These are phyloP conservation scores for Nicotiana undulata DNA, from an alignment of 257 asterid species.

Conservation along the genomic window DNA sequence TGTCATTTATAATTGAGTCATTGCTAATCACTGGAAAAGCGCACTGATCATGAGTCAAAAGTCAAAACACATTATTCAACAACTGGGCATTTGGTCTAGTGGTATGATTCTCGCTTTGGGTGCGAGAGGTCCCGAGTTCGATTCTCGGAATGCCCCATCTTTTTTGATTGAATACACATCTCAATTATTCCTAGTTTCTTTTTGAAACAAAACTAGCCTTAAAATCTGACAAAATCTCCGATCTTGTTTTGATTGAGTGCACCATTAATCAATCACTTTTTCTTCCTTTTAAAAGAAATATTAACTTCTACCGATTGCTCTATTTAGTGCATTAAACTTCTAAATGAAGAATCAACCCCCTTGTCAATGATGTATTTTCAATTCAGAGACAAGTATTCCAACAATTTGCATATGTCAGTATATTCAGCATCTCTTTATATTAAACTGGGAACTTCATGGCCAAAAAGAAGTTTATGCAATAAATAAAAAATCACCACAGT, in stretches of 20 bases:
- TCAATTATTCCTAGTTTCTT: background rate
- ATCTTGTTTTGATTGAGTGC: background rate
- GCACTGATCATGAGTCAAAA: background rate
- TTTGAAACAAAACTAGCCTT: background rate
- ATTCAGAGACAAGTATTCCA: background rate
- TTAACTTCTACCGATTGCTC: background rate
- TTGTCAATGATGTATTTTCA: background rate
- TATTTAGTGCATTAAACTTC: background rate
- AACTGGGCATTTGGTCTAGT: conserved; percentile 74
- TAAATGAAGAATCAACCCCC: background rate
- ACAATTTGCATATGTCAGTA: background rate
- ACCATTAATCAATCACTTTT: background rate
- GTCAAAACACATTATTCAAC: too few species aligned
- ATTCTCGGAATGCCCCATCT: conserved; percentile 69
- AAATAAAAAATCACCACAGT: too few species aligned
- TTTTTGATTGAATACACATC: background rate
- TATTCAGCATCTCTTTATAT: background rate
- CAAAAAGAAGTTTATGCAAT: too few species aligned
- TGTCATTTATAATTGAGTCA: background rate
- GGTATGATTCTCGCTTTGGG: conserved; percentile 86
- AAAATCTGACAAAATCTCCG: background rate
- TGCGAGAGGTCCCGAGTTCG: conserved; percentile 76
- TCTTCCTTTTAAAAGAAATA: background rate
- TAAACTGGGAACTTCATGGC: background rate
- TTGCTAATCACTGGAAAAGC: background rate